Evolutionary conservation across 192 early-diverging fungal species (phyloP).

Genomic region (Coemansia sp.): DNA sequence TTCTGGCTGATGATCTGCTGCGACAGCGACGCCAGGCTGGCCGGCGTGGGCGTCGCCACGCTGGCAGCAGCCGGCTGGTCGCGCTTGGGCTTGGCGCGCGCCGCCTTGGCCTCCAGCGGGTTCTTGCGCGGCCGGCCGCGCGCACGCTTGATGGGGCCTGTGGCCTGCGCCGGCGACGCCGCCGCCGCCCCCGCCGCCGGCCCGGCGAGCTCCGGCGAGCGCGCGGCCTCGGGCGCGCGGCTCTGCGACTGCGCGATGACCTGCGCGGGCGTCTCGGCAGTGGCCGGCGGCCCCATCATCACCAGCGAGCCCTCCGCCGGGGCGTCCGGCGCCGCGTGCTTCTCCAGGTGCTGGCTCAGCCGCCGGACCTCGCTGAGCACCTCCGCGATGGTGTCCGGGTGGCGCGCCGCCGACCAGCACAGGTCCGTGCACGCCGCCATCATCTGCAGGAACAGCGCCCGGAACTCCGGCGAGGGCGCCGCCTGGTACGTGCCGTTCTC

Average conservation of each 20-base stretch:
- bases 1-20: conserved; percentile 38
- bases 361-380: conserved; percentile 51
- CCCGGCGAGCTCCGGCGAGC: conserved; percentile 30
- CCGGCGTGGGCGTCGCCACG: conserved; percentile 27
- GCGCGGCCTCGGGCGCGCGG: conserved; percentile 12
- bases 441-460: conserved; percentile 51
- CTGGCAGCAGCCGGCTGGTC: neutral
- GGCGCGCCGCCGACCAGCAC: conserved; percentile 53
- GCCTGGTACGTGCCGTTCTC: conserved; percentile 31
- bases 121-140: conserved; percentile 51
- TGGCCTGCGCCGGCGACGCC: conserved; percentile 1
- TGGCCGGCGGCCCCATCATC: conserved; percentile 21
- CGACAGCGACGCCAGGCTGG: conserved; percentile 39
- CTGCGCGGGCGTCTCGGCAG: conserved; percentile 23
- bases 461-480: conserved; percentile 40
- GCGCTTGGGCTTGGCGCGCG: conserved; percentile 26
- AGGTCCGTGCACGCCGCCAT: conserved; percentile 41
- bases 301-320: conserved; percentile 26
- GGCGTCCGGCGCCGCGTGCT: conserved; percentile 9
- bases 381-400: conserved; percentile 43
- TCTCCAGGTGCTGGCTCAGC: conserved; percentile 43
- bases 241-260: conserved; percentile 43
- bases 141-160: conserved; percentile 33
- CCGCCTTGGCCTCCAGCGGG: conserved; percentile 24
- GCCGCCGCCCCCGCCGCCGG: conserved; percentile 3